Percentiles rank a stretch among this genome's conserved stretches.
These are phyloP conservation scores for Paramecium primaurelia DNA, from an alignment of 73 alveolate genomes.

Conservation along the genomic window DNA sequence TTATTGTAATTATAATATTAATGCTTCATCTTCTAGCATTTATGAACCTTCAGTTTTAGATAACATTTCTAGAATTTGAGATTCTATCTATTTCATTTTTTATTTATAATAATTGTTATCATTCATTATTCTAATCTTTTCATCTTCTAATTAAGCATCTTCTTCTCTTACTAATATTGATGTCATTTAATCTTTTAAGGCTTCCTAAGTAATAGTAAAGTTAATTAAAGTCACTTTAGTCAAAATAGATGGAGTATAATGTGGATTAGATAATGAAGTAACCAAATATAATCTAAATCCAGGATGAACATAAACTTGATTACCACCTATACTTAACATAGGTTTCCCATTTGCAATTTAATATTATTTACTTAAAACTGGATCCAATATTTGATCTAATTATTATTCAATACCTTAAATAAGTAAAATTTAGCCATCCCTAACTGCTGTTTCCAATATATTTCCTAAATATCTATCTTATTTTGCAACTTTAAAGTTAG, in stretches of 20 bases:
- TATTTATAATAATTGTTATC: slow-evolving; percentile 82
- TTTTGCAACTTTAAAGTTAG: slow-evolving; percentile 38
- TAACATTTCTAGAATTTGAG: slow-evolving; percentile 75
- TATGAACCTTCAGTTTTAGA: slow-evolving; percentile 81
- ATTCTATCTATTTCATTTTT: slow-evolving; percentile 83
- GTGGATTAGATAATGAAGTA: slow-evolving; percentile 94
- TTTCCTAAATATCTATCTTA: slow-evolving; percentile 34
- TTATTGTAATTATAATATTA: slow-evolving; percentile 83
- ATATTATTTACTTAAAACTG: slow-evolving; percentile 79
- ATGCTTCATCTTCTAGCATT: slow-evolving; percentile 88
- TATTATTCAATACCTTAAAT: slow-evolving; percentile 88
- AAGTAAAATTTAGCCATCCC: slow-evolving; percentile 84
- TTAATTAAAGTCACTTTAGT: slow-evolving; percentile 94
- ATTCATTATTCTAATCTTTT: slow-evolving; percentile 85
- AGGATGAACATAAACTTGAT: slow-evolving; percentile 68
- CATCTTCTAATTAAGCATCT: slow-evolving; percentile 94
- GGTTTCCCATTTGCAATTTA: slow-evolving; percentile 81
- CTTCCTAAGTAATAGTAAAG: slow-evolving; percentile 97
- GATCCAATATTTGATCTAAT: slow-evolving; percentile 90
- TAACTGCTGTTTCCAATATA: slow-evolving; percentile 78
- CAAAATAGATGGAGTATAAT: slow-evolving; percentile 93
- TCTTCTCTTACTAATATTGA: slow-evolving; percentile 92
- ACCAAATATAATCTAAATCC: slow-evolving; percentile 91
- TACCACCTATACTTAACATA: slow-evolving; percentile 79
- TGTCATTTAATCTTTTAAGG: slow-evolving; percentile 92